Percentiles rank a stretch among this genome's conserved stretches.
Conservation (phyloP, 495 filamentous ascomycete species). For the Glarea lozoyensis region DNA sequence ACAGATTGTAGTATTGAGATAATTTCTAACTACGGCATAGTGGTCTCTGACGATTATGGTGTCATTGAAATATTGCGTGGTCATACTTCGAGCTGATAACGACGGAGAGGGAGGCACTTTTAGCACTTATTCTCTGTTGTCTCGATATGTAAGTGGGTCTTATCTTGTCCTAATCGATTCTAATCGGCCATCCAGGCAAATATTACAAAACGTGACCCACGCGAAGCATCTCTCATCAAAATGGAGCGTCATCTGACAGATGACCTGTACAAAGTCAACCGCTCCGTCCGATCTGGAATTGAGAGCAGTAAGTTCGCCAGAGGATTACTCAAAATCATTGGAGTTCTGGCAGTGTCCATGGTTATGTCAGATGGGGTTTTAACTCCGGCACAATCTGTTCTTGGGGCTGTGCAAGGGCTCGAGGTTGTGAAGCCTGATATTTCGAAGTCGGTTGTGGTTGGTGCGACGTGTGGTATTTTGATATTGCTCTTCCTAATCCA, state of each 20-base stretch:
- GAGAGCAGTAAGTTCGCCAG: conserved; percentile 47
- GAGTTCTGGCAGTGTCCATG: conserved; percentile 58
- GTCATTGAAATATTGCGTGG: conserved; percentile 60
- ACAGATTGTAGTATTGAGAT: too few relatives aligned
- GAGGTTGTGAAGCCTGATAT: conserved; percentile 39
- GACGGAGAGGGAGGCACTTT: conserved; percentile 74
- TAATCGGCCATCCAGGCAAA: conserved; percentile 18
- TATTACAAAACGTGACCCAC: conserved; percentile 19
- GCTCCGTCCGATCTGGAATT: conserved; percentile 40
- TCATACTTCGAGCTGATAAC: conserved; percentile 62
- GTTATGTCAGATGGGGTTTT: conserved; percentile 62
- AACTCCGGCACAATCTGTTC: conserved; percentile 61
- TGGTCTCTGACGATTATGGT: conserved; percentile 72
- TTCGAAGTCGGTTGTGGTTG: conserved; percentile 46
- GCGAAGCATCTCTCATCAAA: conserved; percentile 24
- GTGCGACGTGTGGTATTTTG: conserved; percentile 58
- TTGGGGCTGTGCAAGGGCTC: conserved; percentile 62
- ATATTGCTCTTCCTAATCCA: conserved; percentile 60
- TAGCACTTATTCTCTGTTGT: conserved; percentile 57
- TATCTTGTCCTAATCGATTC: neutral
- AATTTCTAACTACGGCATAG: too few relatives aligned
- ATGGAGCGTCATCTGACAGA: conserved; percentile 49
- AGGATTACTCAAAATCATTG: conserved; percentile 50
- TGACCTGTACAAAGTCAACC: conserved; percentile 42
- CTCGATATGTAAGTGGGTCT: conserved; percentile 37